These are phyloP conservation scores for Sisymbrium altissimum DNA, from an alignment of 345 rosid species.

Conservation along the genomic window DNA sequence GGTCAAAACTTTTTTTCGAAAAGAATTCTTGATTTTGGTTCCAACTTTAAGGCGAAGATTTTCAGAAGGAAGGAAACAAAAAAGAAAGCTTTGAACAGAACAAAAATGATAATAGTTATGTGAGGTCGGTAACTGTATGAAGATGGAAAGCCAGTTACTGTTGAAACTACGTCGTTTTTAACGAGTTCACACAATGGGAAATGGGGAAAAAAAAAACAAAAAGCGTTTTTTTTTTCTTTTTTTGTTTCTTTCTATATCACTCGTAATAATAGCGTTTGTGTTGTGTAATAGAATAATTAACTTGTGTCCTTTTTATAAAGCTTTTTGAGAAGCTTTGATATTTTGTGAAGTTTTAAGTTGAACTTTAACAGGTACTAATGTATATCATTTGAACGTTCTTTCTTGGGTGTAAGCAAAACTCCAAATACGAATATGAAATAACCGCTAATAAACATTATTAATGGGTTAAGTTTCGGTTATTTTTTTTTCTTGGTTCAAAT, in stretches of 20 bases:
- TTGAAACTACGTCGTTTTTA: conserved; percentile 23
- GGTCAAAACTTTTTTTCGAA: background rate
- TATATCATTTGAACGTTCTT: too few species aligned
- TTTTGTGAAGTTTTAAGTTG: too few species aligned
- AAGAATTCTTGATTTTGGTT: background rate
- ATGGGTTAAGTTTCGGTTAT: conserved; percentile 11
- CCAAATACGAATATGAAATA: conserved; percentile 13
- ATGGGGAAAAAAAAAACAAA: background rate
- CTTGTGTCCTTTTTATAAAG: conserved; percentile 3
- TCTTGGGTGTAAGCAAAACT: conserved; percentile 25
- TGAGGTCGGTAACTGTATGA: conserved; percentile 24
- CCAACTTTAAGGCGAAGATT: background rate
- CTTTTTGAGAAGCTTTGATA: background rate
- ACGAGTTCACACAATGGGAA: background rate
- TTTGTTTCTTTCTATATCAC: too few species aligned
- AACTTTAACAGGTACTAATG: too few species aligned
- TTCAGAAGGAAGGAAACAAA: background rate
- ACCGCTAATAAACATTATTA: conserved; percentile 22
- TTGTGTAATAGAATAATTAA: background rate
- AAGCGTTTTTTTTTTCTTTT: background rate
- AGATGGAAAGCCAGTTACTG: conserved; percentile 24
- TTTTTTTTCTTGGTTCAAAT: conserved; percentile 8
- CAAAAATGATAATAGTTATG: background rate
- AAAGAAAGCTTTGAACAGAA: conserved; percentile 17
- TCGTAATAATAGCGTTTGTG: background rate